Evolutionary conservation across 2,329 filamentous ascomycete genomes (phyloP).

Genomic region (Geoglossum cookeanum): DNA sequence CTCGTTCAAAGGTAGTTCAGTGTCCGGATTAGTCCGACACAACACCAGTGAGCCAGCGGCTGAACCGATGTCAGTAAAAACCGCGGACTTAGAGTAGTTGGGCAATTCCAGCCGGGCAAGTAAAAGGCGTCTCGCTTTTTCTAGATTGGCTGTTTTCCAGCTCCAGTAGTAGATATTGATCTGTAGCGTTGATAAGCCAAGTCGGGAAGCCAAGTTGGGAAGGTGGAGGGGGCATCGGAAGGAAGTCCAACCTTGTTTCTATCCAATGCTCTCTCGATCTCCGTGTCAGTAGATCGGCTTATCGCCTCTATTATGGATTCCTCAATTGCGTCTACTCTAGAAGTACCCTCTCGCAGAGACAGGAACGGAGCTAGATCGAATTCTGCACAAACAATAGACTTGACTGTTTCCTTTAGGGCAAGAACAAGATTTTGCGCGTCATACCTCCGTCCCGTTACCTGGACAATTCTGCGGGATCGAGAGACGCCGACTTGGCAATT

Average conservation of each 20-base stretch:
- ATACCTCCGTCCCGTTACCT: background rate
- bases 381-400: background rate
- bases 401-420: background rate
- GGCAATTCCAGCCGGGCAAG: background rate
- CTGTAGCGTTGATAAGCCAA: background rate
- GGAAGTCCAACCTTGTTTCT: background rate
- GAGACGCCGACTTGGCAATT: background rate
- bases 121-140: background rate
- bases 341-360: background rate
- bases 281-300: background rate
- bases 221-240: background rate
- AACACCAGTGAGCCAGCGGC: background rate
- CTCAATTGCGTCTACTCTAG: background rate
- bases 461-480: background rate
- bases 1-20: background rate
- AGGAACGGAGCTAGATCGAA: conserved; percentile 1
- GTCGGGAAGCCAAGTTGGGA: background rate
- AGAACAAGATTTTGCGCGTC: background rate
- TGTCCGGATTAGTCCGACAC: background rate
- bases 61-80: background rate
- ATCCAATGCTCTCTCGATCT: background rate
- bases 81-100: background rate
- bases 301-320: background rate
- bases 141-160: background rate
- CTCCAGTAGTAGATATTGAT: conserved; percentile 1